These are phyloP conservation scores for Obba rivulosa DNA, from an alignment of 768 basidiomycete genomes.

Conservation along the genomic window DNA sequence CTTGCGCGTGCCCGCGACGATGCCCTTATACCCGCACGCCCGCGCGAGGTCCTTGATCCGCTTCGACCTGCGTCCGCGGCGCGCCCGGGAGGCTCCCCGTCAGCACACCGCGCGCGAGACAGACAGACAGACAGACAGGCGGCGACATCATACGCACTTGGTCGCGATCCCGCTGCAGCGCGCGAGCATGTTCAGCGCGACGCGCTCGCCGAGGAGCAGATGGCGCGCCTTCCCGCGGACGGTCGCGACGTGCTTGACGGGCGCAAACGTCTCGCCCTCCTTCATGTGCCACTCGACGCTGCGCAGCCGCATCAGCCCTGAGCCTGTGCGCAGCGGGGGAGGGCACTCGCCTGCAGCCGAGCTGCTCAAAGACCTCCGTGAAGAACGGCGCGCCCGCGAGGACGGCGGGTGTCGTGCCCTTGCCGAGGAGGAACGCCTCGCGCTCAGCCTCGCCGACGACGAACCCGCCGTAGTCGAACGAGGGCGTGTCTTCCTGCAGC, in stretches of 20 bases:
- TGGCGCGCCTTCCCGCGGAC: conserved; percentile 86
- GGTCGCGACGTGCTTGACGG: conserved; percentile 83
- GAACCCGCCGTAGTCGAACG: conserved; percentile 94
- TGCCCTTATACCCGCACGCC: conserved; percentile 75
- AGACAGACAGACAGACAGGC: background rate
- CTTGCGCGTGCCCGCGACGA: conserved; percentile 93
- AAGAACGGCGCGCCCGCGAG: conserved; percentile 96
- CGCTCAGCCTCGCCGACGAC: conserved; percentile 89
- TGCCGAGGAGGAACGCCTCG: conserved; percentile 86
- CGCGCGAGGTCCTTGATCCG: conserved; percentile 73
- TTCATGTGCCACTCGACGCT: conserved; percentile 92
- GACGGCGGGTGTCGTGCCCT: conserved; percentile 72
- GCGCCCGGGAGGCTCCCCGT: too few relatives aligned
- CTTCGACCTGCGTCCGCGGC: conserved; percentile 61
- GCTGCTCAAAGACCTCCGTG: conserved; percentile 83
- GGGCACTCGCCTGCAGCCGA: conserved; percentile 79
- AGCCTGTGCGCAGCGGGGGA: background rate
- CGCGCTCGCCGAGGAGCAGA: conserved; percentile 85
- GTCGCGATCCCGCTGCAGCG: conserved; percentile 97
- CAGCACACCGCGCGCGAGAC: background rate
- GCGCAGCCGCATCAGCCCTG: background rate
- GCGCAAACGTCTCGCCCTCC: conserved; percentile 80
- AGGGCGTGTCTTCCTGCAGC: conserved; percentile 92
- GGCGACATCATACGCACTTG: conserved; percentile 53
- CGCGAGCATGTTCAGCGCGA: conserved; percentile 89